phyloP scores from a whole-genome alignment of 768 basidiomycete species.

The Lanmaoa rubissima region DNA sequence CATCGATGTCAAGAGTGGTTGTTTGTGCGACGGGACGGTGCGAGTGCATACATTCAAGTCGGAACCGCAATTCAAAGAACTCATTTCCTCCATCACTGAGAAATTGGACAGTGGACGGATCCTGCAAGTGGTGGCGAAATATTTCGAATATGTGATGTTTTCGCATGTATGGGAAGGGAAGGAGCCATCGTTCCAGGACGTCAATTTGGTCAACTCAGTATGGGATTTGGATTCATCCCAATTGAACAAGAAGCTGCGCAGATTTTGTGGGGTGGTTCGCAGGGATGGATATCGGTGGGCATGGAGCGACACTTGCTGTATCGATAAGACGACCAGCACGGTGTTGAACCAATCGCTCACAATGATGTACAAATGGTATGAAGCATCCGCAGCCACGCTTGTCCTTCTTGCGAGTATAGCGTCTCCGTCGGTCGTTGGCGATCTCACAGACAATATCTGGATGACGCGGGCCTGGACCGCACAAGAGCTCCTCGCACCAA shows the following conservation, averaged over 20 bases:
- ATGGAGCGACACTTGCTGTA: background rate
- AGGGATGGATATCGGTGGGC: conserved; percentile 13
- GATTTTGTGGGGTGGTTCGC: conserved; percentile 7
- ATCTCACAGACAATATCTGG: no score
- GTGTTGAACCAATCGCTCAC: conserved; percentile 5
- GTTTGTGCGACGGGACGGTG: no score
- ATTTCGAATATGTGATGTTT: no score
- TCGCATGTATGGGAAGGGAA: no score
- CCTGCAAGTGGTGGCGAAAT: background rate
- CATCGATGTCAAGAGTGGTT: no score
- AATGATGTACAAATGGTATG: no score
- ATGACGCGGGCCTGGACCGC: no score
- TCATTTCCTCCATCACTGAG: conserved; percentile 9
- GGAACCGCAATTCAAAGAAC: background rate
- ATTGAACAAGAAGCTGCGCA: conserved; percentile 1
- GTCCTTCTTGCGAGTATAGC: no score
- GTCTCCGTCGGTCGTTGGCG: no score
- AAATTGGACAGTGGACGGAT: conserved; percentile 3
- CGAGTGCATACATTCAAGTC: background rate
- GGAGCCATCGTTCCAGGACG: conserved; percentile 10
- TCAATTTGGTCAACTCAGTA: background rate
- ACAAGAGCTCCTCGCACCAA: no score
- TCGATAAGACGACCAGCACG: conserved; percentile 8
- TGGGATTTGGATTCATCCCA: conserved; percentile 4
- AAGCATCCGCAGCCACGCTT: no score